Evolutionary conservation across 23 red algal genomes (phyloP), one percentile per base, ranked within the genome.

Genomic region (Pyropia haitanensis): DNA sequence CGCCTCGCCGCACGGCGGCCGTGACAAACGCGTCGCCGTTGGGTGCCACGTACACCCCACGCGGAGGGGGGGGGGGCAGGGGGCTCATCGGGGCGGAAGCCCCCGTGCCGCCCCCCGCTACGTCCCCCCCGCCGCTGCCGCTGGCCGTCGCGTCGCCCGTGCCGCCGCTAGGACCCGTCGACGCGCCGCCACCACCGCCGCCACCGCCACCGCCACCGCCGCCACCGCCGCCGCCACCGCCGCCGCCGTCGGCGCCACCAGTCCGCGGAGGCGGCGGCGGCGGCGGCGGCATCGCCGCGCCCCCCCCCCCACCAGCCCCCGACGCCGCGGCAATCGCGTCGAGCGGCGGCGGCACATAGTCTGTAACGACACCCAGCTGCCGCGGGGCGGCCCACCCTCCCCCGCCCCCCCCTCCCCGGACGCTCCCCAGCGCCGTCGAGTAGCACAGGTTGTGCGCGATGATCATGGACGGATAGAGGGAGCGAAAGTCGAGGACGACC

Each of bases 401-500:
- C n/a, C 78, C 65, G 32, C 71, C 59, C 21, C 53, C 61, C 20
- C 78, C 58, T n/a, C 71, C 59, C 21, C 77, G 80, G 58, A 88
- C 63, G 15, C 69, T 75, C 27, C 94, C 82, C 20, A 98, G 61
- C 65, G 82, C 74, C 24, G 94, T 98, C 27, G 85, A 91, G 53
- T 86, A 98, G 49, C 94, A 98, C 53, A 98, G 33, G 66, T 98
- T 98, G 64, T 98, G 86, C 30, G 94, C 94, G 64, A 98, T 98
- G 29, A 98, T 98, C 66, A 98, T 98, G 6, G 85, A 91, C 49
- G 94, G 94, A 82, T 98, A 98, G 22, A 98, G 75, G 26, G 86
- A 91, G 15, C 77, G 77, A 76, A 98, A 98, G 77, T 98, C 94
- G 30, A 98, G 75, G 0, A 81, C 82, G 0, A 81, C 65, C 12